Conservation (phyloP, 2,329 filamentous ascomycete species). For the Eurotiales sp. region DNA sequence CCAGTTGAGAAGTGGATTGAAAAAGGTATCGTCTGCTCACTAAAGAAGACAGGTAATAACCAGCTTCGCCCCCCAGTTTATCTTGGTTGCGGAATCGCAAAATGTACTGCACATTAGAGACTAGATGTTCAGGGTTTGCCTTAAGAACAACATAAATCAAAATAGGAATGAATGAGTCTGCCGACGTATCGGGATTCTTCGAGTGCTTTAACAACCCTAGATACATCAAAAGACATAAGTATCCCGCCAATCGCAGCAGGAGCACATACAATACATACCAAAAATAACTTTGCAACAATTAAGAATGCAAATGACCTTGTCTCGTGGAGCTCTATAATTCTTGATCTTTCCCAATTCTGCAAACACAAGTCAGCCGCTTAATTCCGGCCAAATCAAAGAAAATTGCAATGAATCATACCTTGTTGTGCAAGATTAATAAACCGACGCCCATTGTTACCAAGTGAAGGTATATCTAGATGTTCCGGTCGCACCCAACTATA, state of each 20-base stretch:
- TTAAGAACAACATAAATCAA: conserved; percentile 94
- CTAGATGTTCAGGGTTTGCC: conserved; percentile 89
- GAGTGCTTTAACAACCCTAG: conserved; percentile 81
- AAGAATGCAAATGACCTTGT: conserved; percentile 97
- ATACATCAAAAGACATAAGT: background rate
- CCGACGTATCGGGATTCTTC: conserved; percentile 82
- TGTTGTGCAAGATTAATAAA: conserved; percentile 88
- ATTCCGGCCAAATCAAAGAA: background rate
- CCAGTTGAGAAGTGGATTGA: background rate
- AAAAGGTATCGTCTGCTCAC: conserved; percentile 47
- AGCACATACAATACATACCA: conserved; percentile 50
- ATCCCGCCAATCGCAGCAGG: background rate
- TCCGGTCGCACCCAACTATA: conserved; percentile 93
- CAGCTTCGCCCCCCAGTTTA: conserved; percentile 93
- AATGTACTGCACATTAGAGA: conserved; percentile 98
- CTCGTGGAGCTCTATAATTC: conserved; percentile 90
- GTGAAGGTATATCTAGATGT: conserved; percentile 84
- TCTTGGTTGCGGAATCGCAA: conserved; percentile 95
- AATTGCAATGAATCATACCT: conserved; percentile 47
- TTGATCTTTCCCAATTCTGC: conserved; percentile 91
- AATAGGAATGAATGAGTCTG: conserved; percentile 91
- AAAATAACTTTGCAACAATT: conserved; percentile 99
- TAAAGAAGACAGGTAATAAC: conserved; percentile 94
- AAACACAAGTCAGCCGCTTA: background rate
- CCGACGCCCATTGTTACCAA: conserved; percentile 79